Conservation (phyloP, 2,329 filamentous ascomycete species). For the Ophiostoma montium region DNA sequence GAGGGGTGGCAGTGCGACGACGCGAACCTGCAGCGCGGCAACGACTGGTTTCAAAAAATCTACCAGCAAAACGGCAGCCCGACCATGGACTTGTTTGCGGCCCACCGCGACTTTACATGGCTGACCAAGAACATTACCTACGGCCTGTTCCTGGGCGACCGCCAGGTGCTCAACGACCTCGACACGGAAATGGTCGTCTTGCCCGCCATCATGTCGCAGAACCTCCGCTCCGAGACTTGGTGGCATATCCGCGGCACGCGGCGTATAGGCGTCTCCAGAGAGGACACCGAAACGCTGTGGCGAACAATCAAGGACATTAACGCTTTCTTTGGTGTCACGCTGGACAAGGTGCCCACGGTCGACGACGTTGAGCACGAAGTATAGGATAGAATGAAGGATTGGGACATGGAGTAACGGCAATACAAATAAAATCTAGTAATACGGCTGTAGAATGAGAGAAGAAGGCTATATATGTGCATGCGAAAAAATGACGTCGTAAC, state of each 20-base stretch:
- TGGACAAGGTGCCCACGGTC: slow-evolving; percentile 17
- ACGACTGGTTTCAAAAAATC: slow-evolving; percentile 40
- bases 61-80: slow-evolving; percentile 34
- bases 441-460: no score
- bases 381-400: slow-evolving; percentile 1
- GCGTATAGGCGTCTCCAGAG: slow-evolving; percentile 30
- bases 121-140: slow-evolving; percentile 41
- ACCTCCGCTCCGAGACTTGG: slow-evolving; percentile 34
- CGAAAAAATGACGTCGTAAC: not conserved
- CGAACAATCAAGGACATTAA: slow-evolving; percentile 15
- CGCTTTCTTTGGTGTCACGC: slow-evolving; percentile 13
- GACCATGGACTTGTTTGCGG: slow-evolving; percentile 22
- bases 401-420: no score
- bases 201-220: slow-evolving; percentile 43
- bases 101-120: slow-evolving; percentile 31
- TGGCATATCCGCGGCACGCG: slow-evolving; percentile 41
- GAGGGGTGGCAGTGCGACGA: slow-evolving; percentile 44
- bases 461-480: no score
- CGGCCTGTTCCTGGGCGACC: slow-evolving; percentile 42
- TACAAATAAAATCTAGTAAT: no score
- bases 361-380: slow-evolving; percentile 18
- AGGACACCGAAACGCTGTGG: slow-evolving; percentile 26
- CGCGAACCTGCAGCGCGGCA: slow-evolving; percentile 37
- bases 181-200: slow-evolving; percentile 42
- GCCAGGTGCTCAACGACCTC: slow-evolving; percentile 35